A percentile compares a stretch with the other conserved stretches of the same genome.
Conservation (phyloP, 495 filamentous ascomycete species). For the Geopyxis carbonaria region DNA sequence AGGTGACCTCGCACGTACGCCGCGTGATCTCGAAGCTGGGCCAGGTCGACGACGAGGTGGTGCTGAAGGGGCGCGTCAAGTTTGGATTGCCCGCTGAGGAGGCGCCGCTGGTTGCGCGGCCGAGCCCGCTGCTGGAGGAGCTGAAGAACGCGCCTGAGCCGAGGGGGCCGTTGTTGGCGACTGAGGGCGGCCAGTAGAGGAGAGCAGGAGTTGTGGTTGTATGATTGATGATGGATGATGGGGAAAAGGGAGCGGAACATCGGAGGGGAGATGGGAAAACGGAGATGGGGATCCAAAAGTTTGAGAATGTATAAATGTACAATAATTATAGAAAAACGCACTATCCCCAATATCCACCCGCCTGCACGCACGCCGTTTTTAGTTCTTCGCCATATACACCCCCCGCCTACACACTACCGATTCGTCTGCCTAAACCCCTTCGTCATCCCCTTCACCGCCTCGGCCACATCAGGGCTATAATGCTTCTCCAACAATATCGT, state of each 20-base stretch:
- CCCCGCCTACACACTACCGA: not conserved
- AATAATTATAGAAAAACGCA: slow-evolving; percentile 1
- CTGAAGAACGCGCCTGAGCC: slow-evolving; percentile 5
- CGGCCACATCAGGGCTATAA: slow-evolving; percentile 70
- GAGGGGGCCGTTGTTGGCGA: not conserved
- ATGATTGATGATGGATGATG: not conserved
- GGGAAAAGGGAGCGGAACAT: not conserved
- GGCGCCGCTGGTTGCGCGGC: slow-evolving; percentile 25
- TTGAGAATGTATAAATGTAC: not conserved
- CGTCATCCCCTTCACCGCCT: slow-evolving; percentile 55
- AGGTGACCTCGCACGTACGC: slow-evolving; percentile 65
- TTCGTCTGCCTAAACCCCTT: slow-evolving; percentile 31
- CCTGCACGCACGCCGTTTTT: not conserved
- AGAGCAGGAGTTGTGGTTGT: not conserved
- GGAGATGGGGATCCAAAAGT: not conserved
- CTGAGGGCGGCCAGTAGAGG: not conserved
- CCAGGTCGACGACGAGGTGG: slow-evolving; percentile 40
- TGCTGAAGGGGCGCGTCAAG: slow-evolving; percentile 20
- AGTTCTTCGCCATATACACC: not conserved
- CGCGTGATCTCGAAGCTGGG: slow-evolving; percentile 46
- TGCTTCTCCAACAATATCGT: slow-evolving; percentile 71
- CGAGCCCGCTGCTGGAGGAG: slow-evolving; percentile 20
- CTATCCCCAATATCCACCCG: not conserved
- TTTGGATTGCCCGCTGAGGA: slow-evolving; percentile 28
- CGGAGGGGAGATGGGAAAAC: not conserved